phyloP scores from a whole-genome alignment of 805 yeast genomes.

The Phaffomyces thermotolerans region DNA sequence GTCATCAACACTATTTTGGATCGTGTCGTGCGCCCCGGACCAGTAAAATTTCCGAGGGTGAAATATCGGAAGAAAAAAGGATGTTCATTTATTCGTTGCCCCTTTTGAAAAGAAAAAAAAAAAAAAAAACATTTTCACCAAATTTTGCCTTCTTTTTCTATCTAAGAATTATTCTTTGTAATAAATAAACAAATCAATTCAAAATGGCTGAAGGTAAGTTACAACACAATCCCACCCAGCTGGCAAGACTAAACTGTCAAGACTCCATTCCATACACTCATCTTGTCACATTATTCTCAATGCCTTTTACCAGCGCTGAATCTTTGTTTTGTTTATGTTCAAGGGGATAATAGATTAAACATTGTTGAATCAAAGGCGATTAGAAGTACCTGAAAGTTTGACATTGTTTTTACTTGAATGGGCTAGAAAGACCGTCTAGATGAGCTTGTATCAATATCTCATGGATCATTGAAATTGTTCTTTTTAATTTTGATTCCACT shows the following conservation, averaged over 20 bases:
- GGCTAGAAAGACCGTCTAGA: too few species aligned
- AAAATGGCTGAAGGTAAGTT: constrained; percentile 15
- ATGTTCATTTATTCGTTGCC: neutral
- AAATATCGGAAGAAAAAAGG: neutral
- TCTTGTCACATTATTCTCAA: too few species aligned
- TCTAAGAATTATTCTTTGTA: neutral
- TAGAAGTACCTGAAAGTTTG: too few species aligned
- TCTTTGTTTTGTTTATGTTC: neutral
- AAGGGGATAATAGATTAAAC: neutral
- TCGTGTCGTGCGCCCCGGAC: constrained; percentile 3
- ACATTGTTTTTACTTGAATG: too few species aligned
- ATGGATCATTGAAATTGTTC: too few species aligned
- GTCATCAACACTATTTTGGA: too few species aligned
- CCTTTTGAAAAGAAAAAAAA: constrained; percentile 8
- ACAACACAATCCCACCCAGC: too few species aligned
- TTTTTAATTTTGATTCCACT: too few species aligned
- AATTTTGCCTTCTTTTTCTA: constrained; percentile 3
- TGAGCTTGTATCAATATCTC: too few species aligned
- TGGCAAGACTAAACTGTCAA: neutral
- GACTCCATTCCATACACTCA: neutral
- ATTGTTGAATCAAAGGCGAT: too few species aligned
- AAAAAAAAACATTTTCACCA: constrained; percentile 1
- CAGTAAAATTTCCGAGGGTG: neutral
- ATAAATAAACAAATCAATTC: constrained; percentile 4
- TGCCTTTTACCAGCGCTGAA: too few species aligned